Evolutionary conservation across 768 basidiomycete genomes (phyloP).

Genomic region (Leccinum variicolor): DNA sequence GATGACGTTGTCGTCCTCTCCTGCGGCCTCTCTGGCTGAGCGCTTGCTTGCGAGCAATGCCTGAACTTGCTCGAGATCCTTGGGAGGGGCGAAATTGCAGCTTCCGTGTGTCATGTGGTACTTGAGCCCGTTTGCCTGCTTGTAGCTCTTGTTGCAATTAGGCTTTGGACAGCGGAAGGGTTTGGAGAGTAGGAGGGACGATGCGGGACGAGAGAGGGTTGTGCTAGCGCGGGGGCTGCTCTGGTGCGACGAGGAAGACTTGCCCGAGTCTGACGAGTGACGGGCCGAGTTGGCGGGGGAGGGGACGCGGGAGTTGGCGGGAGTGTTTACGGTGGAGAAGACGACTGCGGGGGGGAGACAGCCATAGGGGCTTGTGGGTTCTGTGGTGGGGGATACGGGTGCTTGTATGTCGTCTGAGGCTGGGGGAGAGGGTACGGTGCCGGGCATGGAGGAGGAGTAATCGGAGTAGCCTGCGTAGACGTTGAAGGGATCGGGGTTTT

Average conservation of each 20-base stretch:
- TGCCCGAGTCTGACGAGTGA: conserved; percentile 22
- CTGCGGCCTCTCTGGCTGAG: conserved; percentile 36
- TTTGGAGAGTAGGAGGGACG: conserved; percentile 70
- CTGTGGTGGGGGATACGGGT: conserved; percentile 28
- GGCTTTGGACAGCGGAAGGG: conserved; percentile 93
- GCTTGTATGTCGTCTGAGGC: conserved; percentile 28
- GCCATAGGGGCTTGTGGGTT: conserved; percentile 33
- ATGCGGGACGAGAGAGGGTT: conserved; percentile 47
- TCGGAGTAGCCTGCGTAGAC: conserved; percentile 66
- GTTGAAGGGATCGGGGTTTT: conserved; percentile 58
- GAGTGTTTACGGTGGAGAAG: conserved; percentile 48
- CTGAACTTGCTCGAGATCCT: conserved; percentile 75
- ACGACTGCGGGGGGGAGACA: conserved; percentile 69
- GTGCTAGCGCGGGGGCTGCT: conserved; percentile 37
- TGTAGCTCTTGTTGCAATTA: conserved; percentile 94
- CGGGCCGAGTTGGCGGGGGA: conserved; percentile 24
- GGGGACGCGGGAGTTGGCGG: conserved; percentile 44
- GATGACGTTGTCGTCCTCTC: conserved; percentile 43
- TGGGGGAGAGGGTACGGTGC: conserved; percentile 40
- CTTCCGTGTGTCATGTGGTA: conserved; percentile 92
- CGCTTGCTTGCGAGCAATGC: conserved; percentile 57
- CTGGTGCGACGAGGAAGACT: conserved; percentile 26
- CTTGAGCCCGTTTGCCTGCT: conserved; percentile 93
- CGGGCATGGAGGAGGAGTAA: conserved; percentile 62
- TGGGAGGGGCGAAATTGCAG: conserved; percentile 90